Evolutionary conservation across 2,329 filamentous ascomycete species (phyloP).

Genomic region (Venturia pyrina): DNA sequence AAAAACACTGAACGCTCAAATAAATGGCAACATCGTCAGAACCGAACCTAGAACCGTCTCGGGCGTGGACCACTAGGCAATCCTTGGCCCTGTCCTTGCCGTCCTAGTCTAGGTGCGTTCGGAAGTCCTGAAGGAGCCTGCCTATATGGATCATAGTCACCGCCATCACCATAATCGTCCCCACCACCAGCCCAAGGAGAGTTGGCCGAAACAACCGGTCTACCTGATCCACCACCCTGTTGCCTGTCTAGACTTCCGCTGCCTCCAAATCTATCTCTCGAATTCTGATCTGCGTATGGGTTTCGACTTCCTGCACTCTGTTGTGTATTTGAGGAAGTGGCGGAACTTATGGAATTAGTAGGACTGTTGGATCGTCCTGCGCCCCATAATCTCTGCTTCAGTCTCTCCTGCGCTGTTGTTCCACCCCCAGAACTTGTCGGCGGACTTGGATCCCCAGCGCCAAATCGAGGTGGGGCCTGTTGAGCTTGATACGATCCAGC

Average conservation of each 20-base stretch:
- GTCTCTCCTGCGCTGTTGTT: conserved; percentile 64
- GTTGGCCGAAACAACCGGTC: conserved; percentile 21
- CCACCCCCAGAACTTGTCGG: conserved; percentile 31
- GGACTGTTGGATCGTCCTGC: conserved; percentile 51
- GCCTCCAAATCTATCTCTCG: conserved; percentile 7
- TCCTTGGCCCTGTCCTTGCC: conserved; percentile 22
- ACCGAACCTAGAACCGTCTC: conserved; percentile 1
- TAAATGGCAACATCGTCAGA: too few species aligned
- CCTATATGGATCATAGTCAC: not conserved
- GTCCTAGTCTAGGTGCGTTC: conserved; percentile 13
- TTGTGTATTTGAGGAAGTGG: not conserved
- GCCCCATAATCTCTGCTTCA: conserved; percentile 74
- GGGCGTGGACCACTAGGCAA: conserved; percentile 30
- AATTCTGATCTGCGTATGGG: not conserved
- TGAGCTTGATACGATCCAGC: conserved; percentile 62
- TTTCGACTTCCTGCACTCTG: not conserved
- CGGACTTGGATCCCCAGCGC: conserved; percentile 19
- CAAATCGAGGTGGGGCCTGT: conserved; percentile 22
- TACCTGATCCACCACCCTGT: conserved; percentile 20
- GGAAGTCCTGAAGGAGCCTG: conserved; percentile 2
- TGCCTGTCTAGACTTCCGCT: conserved; percentile 3
- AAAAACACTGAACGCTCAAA: not conserved
- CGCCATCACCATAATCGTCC: conserved; percentile 17
- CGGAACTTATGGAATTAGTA: conserved; percentile 23
- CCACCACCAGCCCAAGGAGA: conserved; percentile 24